Evolutionary conservation across 2,329 filamentous ascomycete species (phyloP).

Genomic region (Colletotrichum higginsianum): DNA sequence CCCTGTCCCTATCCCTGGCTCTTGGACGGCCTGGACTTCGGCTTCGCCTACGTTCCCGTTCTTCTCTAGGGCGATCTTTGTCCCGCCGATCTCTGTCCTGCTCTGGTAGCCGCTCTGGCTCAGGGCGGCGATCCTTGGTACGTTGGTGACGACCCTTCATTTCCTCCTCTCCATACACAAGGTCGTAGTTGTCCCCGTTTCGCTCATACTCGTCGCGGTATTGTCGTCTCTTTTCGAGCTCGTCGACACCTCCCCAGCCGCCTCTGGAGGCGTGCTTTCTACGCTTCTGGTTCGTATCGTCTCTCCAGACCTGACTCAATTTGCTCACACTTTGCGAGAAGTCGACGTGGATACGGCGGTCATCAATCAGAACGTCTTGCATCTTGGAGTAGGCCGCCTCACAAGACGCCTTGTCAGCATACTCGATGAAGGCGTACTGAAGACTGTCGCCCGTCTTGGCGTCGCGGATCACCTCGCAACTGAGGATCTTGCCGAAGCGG

Average conservation of each 20-base stretch:
- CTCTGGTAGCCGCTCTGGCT: conserved; percentile 17
- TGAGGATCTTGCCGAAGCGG: conserved; percentile 94
- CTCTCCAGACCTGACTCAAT: conserved; percentile 90
- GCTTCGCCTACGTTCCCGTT: conserved; percentile 56
- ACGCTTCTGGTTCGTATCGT: conserved; percentile 86
- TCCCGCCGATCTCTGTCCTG: conserved; percentile 40
- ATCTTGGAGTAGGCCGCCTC: conserved; percentile 99
- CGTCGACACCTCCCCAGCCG: conserved; percentile 91
- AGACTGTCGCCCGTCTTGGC: conserved; percentile 94
- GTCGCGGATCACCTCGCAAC: conserved; percentile 96
- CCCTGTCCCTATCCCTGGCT: conserved; percentile 21
- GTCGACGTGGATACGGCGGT: conserved; percentile 97
- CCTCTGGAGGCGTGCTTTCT: conserved; percentile 68
- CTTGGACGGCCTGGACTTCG: conserved; percentile 54
- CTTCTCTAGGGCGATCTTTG: conserved; percentile 35
- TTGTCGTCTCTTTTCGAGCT: conserved; percentile 90
- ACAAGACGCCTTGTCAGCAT: conserved; percentile 91
- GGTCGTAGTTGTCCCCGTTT: conserved; percentile 73
- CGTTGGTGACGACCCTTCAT: conserved; percentile 67
- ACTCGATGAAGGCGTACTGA: conserved; percentile 98
- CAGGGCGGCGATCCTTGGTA: conserved; percentile 50
- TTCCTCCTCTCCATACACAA: conserved; percentile 86
- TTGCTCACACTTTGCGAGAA: conserved; percentile 96
- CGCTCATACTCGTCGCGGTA: conserved; percentile 78
- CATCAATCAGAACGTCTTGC: conserved; percentile 97